Evolutionary conservation across 345 rosid species (phyloP), one percentile per base, ranked within the genome.

Genomic region (Populus davidiana): DNA sequence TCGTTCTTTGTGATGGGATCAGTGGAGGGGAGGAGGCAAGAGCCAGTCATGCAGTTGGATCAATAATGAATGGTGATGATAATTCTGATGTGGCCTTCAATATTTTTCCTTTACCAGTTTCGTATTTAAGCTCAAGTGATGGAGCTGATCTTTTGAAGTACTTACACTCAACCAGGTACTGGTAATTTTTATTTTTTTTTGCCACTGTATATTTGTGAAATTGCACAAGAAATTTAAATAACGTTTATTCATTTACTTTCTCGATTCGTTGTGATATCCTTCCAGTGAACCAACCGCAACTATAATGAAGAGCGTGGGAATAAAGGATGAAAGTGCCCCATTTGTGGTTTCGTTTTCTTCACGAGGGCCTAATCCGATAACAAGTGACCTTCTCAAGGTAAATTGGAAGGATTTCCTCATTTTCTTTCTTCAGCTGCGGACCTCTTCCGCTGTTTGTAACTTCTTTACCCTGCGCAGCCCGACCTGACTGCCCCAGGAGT

Each of bases 401-500:
- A 38, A 66, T 75, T 11, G 5, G 41, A 13, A 65, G n/a, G 6
- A 38, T 27, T 6, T 1, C 11, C 5, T 17, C 14, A 14, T 72
- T 21, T 13, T 50, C 27, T 49, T 5, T 63, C 50, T 71, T 23
- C 12, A 5, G 2, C 52, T 43, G 6, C 2, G 5, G 4, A 20
- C 1, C 5, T 17, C 14, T 25, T 64, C 8, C 6, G 29, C 7
- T 14, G 2, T 11, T 9, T 4, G 29, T 47, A 8, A 56, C 10
- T 13, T 35, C 10, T 69, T 41, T 8, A 39, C 7, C 10, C 35
- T 12, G 31, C 33, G 27, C 69, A 86, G 86, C 88, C 85, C 25
- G 88, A 86, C 59, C 35, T 83, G 9, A 79, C 82, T 2, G 88
- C 82, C 35, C 86, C 88, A 52, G 88, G 86, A 17, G 85, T 83